phyloP scores from a whole-genome alignment of 805 yeast species.

The Saccharomycopsis javanensis region DNA sequence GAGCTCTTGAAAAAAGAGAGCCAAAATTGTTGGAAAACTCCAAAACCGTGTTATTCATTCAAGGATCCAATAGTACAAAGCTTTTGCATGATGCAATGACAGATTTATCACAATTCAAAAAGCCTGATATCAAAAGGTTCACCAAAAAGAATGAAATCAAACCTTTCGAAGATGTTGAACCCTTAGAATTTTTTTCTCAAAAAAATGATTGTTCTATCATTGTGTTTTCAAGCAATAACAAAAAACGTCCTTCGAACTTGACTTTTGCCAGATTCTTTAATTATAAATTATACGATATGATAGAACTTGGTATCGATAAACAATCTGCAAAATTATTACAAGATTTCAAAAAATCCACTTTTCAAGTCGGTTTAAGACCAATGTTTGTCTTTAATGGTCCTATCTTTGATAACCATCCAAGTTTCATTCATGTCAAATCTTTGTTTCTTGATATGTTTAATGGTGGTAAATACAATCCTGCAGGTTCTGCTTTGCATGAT shows the following conservation, averaged over 20 bases:
- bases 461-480: conserved; percentile 46
- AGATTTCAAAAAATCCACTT: conserved; percentile 75
- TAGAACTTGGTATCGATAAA: conserved; percentile 63
- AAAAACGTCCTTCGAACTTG: conserved; percentile 87
- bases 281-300: conserved; percentile 85
- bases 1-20: conserved; percentile 84
- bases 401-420: conserved; percentile 82
- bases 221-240: conserved; percentile 70
- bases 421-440: conserved; percentile 76
- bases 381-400: conserved; percentile 91
- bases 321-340: conserved; percentile 59
- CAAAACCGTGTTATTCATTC: conserved; percentile 83
- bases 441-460: conserved; percentile 84
- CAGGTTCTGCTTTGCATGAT: conserved; percentile 63
- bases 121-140: conserved; percentile 83
- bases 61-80: conserved; percentile 75
- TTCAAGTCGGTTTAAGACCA: conserved; percentile 85
- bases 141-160: conserved; percentile 78
- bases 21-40: conserved; percentile 84
- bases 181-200: conserved; percentile 86
- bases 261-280: conserved; percentile 87
- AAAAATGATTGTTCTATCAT: conserved; percentile 86
- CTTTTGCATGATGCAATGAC: conserved; percentile 80
- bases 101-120: conserved; percentile 81
- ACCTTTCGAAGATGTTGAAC: conserved; percentile 85